Percentiles rank a stretch among this genome's conserved stretches.
Evolutionary conservation across 1,284 basidiomycete species (phyloP).

Genomic region (Pseudozyma tsukubaensis): DNA sequence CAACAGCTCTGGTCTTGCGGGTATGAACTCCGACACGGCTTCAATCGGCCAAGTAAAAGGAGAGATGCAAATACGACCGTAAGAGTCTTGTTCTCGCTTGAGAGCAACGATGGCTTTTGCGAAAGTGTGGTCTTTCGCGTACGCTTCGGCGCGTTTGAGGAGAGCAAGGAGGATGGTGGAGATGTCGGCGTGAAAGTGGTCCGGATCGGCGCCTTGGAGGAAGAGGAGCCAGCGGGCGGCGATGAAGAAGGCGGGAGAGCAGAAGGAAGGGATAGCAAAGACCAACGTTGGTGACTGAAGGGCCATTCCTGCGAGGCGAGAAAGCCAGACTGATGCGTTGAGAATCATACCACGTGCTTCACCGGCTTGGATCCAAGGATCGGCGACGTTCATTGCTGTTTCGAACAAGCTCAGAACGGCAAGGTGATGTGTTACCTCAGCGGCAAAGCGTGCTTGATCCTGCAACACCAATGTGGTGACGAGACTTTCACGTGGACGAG

Average conservation of each 20-base stretch:
- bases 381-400: slow-evolving; percentile 15
- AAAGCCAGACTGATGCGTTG: slow-evolving; percentile 33
- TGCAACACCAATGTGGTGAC: slow-evolving; percentile 13
- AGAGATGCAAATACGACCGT: slow-evolving; percentile 34
- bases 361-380: neutral
- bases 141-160: slow-evolving; percentile 12
- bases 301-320: slow-evolving; percentile 30
- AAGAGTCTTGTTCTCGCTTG: slow-evolving; percentile 18
- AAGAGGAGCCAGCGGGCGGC: slow-evolving; percentile 30
- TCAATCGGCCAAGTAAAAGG: slow-evolving; percentile 40
- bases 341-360: slow-evolving; percentile 21
- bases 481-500: slow-evolving; percentile 9
- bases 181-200: slow-evolving; percentile 20
- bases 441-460: slow-evolving; percentile 27
- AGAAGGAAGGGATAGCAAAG: slow-evolving; percentile 20
- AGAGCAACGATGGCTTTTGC: slow-evolving; percentile 30
- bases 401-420: slow-evolving; percentile 29
- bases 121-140: slow-evolving; percentile 12
- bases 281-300: slow-evolving; percentile 10
- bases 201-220: slow-evolving; percentile 14
- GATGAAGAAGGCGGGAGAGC: slow-evolving; percentile 23
- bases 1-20: neutral
- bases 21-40: slow-evolving; percentile 23
- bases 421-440: slow-evolving; percentile 32
- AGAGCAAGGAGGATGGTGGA: slow-evolving; percentile 17